Conservation (phyloP, 805 yeast species). For the Teunomyces tritomae region DNA sequence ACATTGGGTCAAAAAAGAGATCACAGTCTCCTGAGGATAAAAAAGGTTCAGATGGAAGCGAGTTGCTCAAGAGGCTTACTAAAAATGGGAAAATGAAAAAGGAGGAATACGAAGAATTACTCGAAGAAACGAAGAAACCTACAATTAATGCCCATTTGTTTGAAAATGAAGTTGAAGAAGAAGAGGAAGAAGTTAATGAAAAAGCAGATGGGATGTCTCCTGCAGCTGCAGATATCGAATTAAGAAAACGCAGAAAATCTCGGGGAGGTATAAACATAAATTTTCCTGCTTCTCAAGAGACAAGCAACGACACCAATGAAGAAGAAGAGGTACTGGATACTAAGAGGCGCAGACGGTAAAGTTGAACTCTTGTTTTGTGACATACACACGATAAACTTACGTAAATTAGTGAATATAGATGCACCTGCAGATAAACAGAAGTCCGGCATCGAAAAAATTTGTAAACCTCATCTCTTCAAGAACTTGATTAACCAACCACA, state of each 20-base stretch:
- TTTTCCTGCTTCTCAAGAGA: slow-evolving; percentile 1
- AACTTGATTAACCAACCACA: not conserved
- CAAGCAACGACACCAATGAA: not conserved
- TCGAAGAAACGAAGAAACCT: slow-evolving; percentile 31
- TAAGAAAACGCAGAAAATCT: slow-evolving; percentile 22
- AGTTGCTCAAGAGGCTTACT: slow-evolving; percentile 36
- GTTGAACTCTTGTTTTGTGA: not conserved
- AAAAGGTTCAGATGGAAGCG: slow-evolving; percentile 16
- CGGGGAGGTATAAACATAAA: slow-evolving; percentile 26
- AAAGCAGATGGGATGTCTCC: slow-evolving; percentile 7
- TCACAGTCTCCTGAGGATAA: slow-evolving; percentile 2
- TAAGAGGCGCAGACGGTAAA: slow-evolving; percentile 3
- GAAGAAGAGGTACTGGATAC: slow-evolving; percentile 7
- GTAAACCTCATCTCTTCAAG: not conserved
- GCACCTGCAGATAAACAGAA: not conserved
- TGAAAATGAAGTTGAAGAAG: slow-evolving; percentile 35
- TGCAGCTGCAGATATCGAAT: slow-evolving; percentile 5
- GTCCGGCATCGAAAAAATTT: slow-evolving; percentile 1
- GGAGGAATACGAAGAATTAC: slow-evolving; percentile 28
- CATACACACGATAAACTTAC: not conserved
- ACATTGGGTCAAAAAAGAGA: slow-evolving; percentile 1
- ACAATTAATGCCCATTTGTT: slow-evolving; percentile 36
- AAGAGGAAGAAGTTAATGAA: slow-evolving; percentile 16
- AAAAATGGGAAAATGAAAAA: slow-evolving; percentile 31
- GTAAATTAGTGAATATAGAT: not conserved